phyloP scores from a whole-genome alignment of 805 yeast genomes.

The Tetrapisispora pingtungensis region DNA sequence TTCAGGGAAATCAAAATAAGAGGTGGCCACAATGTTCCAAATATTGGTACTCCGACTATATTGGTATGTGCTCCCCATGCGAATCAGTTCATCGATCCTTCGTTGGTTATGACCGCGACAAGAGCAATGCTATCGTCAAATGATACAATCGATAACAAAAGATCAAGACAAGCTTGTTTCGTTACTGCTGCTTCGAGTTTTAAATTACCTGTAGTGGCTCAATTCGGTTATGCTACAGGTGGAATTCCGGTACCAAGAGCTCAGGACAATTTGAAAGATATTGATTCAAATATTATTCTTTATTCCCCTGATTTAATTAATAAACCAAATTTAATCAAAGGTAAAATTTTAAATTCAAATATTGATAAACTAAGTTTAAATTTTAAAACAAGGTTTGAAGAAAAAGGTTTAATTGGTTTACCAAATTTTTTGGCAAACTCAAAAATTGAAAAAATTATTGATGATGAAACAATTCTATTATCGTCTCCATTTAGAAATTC shows the following conservation, averaged over 20 bases:
- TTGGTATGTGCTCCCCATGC: conserved; percentile 79
- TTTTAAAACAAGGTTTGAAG: conserved; percentile 53
- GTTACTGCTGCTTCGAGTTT: conserved; percentile 76
- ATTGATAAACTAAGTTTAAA: conserved; percentile 8
- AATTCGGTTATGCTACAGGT: conserved; percentile 59
- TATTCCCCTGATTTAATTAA: conserved; percentile 38
- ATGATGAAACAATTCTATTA: conserved; percentile 52
- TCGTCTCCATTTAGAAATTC: conserved; percentile 57
- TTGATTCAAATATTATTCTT: conserved; percentile 49
- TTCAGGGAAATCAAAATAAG: conserved; percentile 67
- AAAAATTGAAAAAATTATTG: conserved; percentile 53
- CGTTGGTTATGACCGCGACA: conserved; percentile 69
- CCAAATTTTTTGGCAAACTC: conserved; percentile 72
- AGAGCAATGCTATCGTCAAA: conserved; percentile 27
- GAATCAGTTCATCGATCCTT: conserved; percentile 78
- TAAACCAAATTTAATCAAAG: conserved; percentile 39
- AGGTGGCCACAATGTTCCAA: conserved; percentile 37
- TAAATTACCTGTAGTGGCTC: conserved; percentile 54
- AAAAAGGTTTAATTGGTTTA: conserved; percentile 59
- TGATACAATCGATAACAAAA: conserved; percentile 6
- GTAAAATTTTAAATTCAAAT: not conserved
- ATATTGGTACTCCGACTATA: conserved; percentile 42
- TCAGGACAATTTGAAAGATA: conserved; percentile 59
- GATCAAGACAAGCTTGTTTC: conserved; percentile 61
- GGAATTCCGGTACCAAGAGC: conserved; percentile 87